Evolutionary conservation across 352 stramenopile genomes (phyloP).

Genomic region (Globisporangium sylvaticum): DNA sequence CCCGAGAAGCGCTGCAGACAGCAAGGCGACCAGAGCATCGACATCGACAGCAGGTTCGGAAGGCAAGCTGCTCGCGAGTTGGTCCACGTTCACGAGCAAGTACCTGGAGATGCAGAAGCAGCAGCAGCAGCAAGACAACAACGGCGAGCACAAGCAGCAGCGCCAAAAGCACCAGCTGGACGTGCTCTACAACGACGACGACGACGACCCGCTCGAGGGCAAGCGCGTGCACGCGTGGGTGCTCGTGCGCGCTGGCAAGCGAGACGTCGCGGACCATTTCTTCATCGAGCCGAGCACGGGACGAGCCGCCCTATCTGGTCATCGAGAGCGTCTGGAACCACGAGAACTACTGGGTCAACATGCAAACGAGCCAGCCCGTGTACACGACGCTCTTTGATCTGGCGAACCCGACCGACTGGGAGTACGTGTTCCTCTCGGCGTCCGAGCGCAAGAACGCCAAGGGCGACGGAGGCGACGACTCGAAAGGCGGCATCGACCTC

Average conservation of each 20-base stretch:
- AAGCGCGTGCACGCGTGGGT: constrained; percentile 90
- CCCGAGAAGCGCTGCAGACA: constrained; percentile 12
- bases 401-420: constrained; percentile 82
- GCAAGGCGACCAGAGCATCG: constrained; percentile 13
- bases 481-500: constrained; percentile 49
- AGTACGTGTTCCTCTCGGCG: constrained; percentile 88
- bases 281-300: constrained; percentile 94
- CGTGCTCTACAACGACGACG: constrained; percentile 52
- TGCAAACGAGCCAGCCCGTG: constrained; percentile 73
- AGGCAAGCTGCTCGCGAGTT: constrained; percentile 47
- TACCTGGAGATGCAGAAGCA: constrained; percentile 55
- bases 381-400: constrained; percentile 80
- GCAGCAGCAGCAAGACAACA: constrained; percentile 33
- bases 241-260: constrained; percentile 88
- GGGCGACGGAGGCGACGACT: constrained; percentile 39
- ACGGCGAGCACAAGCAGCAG: constrained; percentile 21
- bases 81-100: constrained; percentile 67
- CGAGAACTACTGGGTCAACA: constrained; percentile 96
- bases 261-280: constrained; percentile 76
- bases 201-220: constrained; percentile 65
- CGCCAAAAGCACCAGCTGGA: constrained; percentile 31
- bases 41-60: constrained; percentile 8
- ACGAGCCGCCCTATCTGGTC: constrained; percentile 69
- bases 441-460: constrained; percentile 57
- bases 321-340: constrained; percentile 93